These are phyloP conservation scores for Cucurbita argyrosperma DNA, from an alignment of 306 rosid genomes.

Conservation along the genomic window DNA sequence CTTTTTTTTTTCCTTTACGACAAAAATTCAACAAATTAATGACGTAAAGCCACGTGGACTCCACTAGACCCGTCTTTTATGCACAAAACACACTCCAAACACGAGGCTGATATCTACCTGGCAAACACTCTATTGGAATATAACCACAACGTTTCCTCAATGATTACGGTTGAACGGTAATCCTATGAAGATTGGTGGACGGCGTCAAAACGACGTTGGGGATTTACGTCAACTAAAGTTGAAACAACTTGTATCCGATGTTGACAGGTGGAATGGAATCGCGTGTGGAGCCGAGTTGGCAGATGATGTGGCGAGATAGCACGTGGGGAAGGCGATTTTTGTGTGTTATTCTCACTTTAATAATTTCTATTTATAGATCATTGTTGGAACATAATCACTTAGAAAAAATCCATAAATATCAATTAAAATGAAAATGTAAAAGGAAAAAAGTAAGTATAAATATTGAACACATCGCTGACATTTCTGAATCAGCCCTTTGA, in stretches of 20 bases:
- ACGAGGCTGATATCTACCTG: not conserved
- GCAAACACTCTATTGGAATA: not conserved
- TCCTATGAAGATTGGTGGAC: not conserved
- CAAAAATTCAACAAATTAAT: not conserved
- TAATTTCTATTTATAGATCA: no score
- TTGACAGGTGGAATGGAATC: not conserved
- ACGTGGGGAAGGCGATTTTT: not conserved
- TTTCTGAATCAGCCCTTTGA: constrained; percentile 1
- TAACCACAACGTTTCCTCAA: not conserved
- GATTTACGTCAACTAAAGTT: not conserved
- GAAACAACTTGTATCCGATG: not conserved
- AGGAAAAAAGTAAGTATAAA: not conserved
- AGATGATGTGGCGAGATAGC: not conserved
- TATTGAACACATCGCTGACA: not conserved
- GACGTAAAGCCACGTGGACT: not conserved
- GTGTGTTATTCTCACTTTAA: not conserved
- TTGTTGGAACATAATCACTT: no score
- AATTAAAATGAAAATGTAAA: no score
- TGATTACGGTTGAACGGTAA: not conserved
- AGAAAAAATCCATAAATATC: not conserved
- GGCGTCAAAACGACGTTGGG: not conserved
- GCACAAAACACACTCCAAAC: not conserved
- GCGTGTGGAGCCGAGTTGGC: not conserved
- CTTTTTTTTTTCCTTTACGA: not conserved
- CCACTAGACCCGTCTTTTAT: not conserved